These are phyloP conservation scores for Thielaviopsis ethacetica DNA, from an alignment of 2,329 filamentous ascomycete genomes.

Conservation along the genomic window DNA sequence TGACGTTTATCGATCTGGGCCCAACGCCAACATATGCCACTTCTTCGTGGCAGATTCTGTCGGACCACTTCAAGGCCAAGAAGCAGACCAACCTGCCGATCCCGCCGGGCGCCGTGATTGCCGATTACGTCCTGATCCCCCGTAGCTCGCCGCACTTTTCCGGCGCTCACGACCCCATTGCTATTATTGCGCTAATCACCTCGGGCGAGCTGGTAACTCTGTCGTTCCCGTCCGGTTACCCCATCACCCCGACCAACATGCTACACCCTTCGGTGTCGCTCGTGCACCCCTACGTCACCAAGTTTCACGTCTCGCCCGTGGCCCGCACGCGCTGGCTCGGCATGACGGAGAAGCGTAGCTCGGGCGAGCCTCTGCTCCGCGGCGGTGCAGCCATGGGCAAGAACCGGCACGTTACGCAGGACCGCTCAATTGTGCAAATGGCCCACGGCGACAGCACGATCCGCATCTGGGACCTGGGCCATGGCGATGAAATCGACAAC, in stretches of 20 bases:
- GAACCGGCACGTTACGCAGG: constrained; percentile 60
- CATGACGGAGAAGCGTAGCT: constrained; percentile 67
- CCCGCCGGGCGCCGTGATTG: constrained; percentile 59
- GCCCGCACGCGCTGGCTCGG: constrained; percentile 75
- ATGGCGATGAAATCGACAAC: constrained; percentile 89
- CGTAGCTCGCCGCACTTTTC: constrained; percentile 70
- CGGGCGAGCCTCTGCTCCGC: constrained; percentile 60
- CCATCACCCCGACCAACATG: constrained; percentile 84
- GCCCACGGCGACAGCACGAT: constrained; percentile 84
- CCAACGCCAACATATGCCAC: constrained; percentile 81
- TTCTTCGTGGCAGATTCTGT: constrained; percentile 71
- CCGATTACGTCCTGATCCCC: constrained; percentile 71
- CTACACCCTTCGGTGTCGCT: constrained; percentile 76
- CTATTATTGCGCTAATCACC: constrained; percentile 59
- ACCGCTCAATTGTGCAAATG: constrained; percentile 69
- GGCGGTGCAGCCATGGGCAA: constrained; percentile 61
- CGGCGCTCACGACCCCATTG: constrained; percentile 81
- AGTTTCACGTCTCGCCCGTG: constrained; percentile 54
- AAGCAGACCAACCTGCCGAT: constrained; percentile 54
- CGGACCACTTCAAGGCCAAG: constrained; percentile 66
- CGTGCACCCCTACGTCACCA: constrained; percentile 75
- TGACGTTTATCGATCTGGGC: constrained; percentile 84
- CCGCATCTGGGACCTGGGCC: constrained; percentile 83
- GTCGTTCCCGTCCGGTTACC: constrained; percentile 82
- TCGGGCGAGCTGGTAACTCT: constrained; percentile 82